Evolutionary conservation across 2,329 filamentous ascomycete genomes (phyloP).

Genomic region (Tolypocladium guangdongense): DNA sequence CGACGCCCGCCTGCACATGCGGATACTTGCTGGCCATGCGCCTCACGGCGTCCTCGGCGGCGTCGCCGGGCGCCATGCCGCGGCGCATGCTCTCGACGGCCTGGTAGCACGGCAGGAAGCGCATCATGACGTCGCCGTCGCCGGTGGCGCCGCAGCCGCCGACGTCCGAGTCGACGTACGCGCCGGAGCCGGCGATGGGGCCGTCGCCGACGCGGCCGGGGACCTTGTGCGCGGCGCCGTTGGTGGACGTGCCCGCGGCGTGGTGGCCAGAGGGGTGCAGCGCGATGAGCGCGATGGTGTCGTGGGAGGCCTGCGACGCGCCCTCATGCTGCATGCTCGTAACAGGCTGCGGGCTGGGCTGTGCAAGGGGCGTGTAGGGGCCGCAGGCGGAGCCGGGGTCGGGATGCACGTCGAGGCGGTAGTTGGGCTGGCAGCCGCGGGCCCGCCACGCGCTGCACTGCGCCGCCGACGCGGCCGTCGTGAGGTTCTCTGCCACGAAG

Average conservation of each 20-base stretch:
- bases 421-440: constrained; percentile 38
- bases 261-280: constrained; percentile 32
- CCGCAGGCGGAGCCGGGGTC: constrained; percentile 32
- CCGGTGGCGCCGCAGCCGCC: constrained; percentile 46
- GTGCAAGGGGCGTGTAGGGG: constrained; percentile 28
- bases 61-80: constrained; percentile 35
- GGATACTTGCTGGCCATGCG: constrained; percentile 39
- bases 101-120: constrained; percentile 46
- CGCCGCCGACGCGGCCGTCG: constrained; percentile 27
- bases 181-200: constrained; percentile 42
- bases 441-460: constrained; percentile 32
- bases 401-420: constrained; percentile 33
- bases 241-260: constrained; percentile 45
- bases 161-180: constrained; percentile 42
- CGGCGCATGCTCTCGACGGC: constrained; percentile 41
- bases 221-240: constrained; percentile 42
- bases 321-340: too few species aligned
- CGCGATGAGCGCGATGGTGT: constrained; percentile 43
- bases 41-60: constrained; percentile 38
- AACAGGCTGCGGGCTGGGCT: background rate
- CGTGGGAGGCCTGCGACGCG: constrained; percentile 24
- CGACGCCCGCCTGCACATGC: constrained; percentile 33
- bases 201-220: constrained; percentile 46
- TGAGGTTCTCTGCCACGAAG: constrained; percentile 32
- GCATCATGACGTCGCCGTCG: constrained; percentile 47